Evolutionary conservation across 306 rosid species (phyloP), one percentile per base, ranked within the genome.

Genomic region (Prunus fruticosa): DNA sequence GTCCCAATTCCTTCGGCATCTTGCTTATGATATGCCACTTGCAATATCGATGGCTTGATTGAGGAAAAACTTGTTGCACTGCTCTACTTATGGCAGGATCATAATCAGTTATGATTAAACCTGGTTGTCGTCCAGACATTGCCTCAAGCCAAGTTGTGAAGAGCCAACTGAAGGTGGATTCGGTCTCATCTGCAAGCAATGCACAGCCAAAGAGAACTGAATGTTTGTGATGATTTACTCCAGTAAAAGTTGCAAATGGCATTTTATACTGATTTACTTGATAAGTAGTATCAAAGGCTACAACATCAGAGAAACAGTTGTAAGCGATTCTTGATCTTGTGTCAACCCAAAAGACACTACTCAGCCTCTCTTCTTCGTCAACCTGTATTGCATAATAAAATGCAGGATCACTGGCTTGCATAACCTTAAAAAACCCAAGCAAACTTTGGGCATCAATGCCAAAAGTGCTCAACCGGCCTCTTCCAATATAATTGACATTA

Each of bases 101-200:
- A 38, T 71, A 71, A n/a, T 78, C 72, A 0, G 72, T 63, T 51
- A 78, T 71, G n/a, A 71, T 63, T 46, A 71, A 41, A 67, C 77
- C 72, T 22, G 72, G 72, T 41, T 71, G 77, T 52, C 27, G 72
- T 38, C 77, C 66, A 52, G 72, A 78, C 82, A 78, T 78, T 32
- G 71, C 76, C 70, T 60, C 76, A 3, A 61, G 80, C 74, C 74
- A 76, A 67, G 69, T 54, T 6, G 61, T 56, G 34, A 76, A 76
- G 65, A 76, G 80, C 74, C 80, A 68, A 43, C 68, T 68, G 74
- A 76, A 77, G 19, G 76, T 69, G 63, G 81, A 69, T 69, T 77
- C 54, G 15, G 76, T 28, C 62, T 77, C 69, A 60, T 77, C 76
- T 19, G 70, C 70, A 58, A 77, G 81, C 71, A 77, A 61, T 27